Percentiles rank a stretch among this genome's conserved stretches.
Evolutionary conservation across 306 rosid genomes (phyloP).

Genomic region (Lupinus albus): DNA sequence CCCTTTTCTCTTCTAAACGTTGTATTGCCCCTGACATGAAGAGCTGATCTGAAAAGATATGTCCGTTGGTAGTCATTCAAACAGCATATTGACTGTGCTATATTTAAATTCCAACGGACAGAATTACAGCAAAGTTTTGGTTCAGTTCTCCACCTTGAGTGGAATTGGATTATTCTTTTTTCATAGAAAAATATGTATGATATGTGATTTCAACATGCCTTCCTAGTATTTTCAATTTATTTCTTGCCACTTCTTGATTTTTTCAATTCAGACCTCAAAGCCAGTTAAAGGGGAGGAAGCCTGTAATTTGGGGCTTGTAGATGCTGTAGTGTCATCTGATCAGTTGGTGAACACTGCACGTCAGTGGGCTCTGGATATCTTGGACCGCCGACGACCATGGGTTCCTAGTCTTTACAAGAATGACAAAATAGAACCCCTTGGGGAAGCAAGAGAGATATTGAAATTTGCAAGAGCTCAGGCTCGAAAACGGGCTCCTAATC

Average conservation of each 20-base stretch:
- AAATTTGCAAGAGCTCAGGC: conserved; percentile 78
- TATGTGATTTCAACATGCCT: conserved; percentile 24
- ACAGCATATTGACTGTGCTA: conserved; percentile 20
- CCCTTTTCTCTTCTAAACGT: conserved; percentile 12
- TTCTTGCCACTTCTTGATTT: conserved; percentile 4
- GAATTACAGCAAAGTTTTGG: conserved; percentile 22
- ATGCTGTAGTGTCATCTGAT: conserved; percentile 69
- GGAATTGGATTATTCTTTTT: conserved; percentile 31
- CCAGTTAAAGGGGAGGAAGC: conserved; percentile 89
- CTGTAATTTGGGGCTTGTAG: conserved; percentile 78
- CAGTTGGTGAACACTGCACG: conserved; percentile 80
- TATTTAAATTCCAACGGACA: conserved; percentile 30
- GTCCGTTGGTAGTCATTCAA: conserved; percentile 6
- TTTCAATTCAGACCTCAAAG: conserved; percentile 67
- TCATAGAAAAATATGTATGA: neutral
- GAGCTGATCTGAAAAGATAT: conserved; percentile 33
- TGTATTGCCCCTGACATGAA: conserved; percentile 8
- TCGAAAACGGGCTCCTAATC: conserved; percentile 79
- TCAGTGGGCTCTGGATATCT: conserved; percentile 80
- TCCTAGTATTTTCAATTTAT: conserved; percentile 35
- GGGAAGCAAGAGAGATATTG: conserved; percentile 91
- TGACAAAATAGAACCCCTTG: conserved; percentile 81
- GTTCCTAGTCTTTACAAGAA: conserved; percentile 81
- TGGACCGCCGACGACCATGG: conserved; percentile 75
- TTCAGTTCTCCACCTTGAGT: conserved; percentile 41